Base-by-base conservation (phyloP, 225 moss, liverwort and hornwort species). In the Polytrichum formosum region DNA sequence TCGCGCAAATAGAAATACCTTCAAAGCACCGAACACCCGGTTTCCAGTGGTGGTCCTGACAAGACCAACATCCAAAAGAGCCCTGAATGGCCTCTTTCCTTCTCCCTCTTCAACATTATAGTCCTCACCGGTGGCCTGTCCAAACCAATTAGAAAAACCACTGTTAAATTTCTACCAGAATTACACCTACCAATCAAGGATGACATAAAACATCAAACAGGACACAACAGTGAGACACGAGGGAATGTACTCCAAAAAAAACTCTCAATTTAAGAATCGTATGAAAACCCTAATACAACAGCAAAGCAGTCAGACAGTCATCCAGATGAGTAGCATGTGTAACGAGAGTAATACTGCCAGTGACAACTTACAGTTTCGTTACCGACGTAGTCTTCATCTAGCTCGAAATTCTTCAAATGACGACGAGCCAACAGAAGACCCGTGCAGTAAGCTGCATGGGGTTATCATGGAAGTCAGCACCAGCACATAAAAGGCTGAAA, bases 371-470 rank as follows among this genome's bases (percentile, higher is more conserved):
- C 88, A 80, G 83, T 74, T 23, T 78, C 77, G 10, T 90, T 90
- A 1, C 92, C 92, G 25, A 90, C 81, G 21, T 92, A 92, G 56
- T 88, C 88, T 71, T 87, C 23, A 70, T 88, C 88, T 31, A 90
- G 81, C 72, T 88, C 84, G 18, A 87, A 87, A 31, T 85, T 85
- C 73, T 81, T 80, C 81, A 90, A 56, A 25, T 87, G 87, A 25
- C 90, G 82, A 28, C 90, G 87, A 33, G 90, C 87, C 71, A 90
- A 74, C 29, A 90, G 77, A 68, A 90, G 87, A 27, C 87, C 85
- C 18, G 87, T 90, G 79, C 87, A 85, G 54, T 90, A 90, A n/a
- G 88, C 90, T 84, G 82, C 29, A 22, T 22, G 70, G 7, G 22
- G 23, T 29, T 3, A 13, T 16, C 13, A 16, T 16, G 13, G 46